A percentile compares a stretch with the other conserved stretches of the same genome.
phyloP scores from a whole-genome alignment of 495 filamentous ascomycete species.

The Tetracladium setigerum region DNA sequence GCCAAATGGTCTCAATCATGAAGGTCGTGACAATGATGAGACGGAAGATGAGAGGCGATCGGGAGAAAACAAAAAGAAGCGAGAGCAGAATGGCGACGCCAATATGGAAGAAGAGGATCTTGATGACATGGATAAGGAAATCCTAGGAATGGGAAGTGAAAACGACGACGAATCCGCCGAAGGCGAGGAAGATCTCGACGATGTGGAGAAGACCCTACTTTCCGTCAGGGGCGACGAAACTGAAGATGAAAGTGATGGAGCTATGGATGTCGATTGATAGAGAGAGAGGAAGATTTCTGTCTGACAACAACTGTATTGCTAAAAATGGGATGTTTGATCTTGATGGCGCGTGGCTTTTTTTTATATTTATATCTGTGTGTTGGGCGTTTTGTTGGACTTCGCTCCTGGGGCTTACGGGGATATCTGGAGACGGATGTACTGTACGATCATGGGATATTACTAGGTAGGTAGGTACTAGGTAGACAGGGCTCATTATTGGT shows the following conservation, averaged over 20 bases:
- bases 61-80: background rate
- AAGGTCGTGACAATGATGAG: slow-evolving; percentile 18
- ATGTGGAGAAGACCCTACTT: slow-evolving; percentile 43
- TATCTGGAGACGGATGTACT: background rate
- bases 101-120: slow-evolving; percentile 38
- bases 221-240: slow-evolving; percentile 39
- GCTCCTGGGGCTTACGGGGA: background rate
- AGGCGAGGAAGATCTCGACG: slow-evolving; percentile 41
- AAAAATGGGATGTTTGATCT: too few species aligned
- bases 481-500: too few species aligned
- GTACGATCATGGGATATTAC: too few species aligned
- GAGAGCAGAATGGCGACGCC: slow-evolving; percentile 25
- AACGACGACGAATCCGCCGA: slow-evolving; percentile 29
- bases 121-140: slow-evolving; percentile 43
- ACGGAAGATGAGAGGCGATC: slow-evolving; percentile 20
- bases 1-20: slow-evolving; percentile 9
- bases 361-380: too few species aligned
- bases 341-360: too few species aligned
- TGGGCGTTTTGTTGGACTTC: too few species aligned
- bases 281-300: too few species aligned
- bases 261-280: slow-evolving; percentile 13
- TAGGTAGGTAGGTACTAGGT: too few species aligned
- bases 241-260: slow-evolving; percentile 24
- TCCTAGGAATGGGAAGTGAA: slow-evolving; percentile 37
- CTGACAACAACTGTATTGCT: too few species aligned